Conservation (phyloP, 345 rosid species). For the Eucalyptus erythrocorys region DNA sequence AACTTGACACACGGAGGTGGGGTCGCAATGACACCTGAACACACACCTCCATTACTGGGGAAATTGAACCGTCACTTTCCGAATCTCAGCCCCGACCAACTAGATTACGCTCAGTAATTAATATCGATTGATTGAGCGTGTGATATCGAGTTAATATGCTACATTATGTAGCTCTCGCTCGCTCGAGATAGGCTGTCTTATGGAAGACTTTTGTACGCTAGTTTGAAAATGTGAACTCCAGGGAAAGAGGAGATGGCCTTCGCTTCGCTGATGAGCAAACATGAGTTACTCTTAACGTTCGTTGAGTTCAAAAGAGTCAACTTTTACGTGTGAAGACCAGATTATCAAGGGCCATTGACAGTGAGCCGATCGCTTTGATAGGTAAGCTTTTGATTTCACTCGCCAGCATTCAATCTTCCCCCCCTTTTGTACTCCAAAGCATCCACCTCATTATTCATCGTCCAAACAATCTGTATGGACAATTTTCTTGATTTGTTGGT, state of each 20-base stretch:
- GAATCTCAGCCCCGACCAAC: no score
- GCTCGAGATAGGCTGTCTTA: no score
- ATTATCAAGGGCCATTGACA: not conserved
- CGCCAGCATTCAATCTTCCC: not conserved
- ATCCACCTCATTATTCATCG: not conserved
- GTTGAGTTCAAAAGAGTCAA: no score
- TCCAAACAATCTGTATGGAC: no score
- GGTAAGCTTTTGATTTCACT: not conserved
- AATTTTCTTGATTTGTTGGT: no score
- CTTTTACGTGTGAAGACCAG: not conserved
- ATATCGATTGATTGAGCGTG: no score
- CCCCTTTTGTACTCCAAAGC: not conserved
- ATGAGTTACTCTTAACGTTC: not conserved
- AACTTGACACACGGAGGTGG: not conserved
- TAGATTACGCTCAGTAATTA: no score
- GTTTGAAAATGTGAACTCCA: not conserved
- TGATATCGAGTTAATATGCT: no score
- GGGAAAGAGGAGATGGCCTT: not conserved
- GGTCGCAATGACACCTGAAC: not conserved
- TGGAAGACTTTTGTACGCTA: not conserved
- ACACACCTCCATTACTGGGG: not conserved
- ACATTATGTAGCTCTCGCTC: no score
- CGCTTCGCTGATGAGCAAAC: not conserved
- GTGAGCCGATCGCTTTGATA: not conserved
- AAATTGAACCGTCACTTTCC: not conserved